Conservation (phyloP, 2,329 filamentous ascomycete genomes). For the Coleophoma eucalyptorum region DNA sequence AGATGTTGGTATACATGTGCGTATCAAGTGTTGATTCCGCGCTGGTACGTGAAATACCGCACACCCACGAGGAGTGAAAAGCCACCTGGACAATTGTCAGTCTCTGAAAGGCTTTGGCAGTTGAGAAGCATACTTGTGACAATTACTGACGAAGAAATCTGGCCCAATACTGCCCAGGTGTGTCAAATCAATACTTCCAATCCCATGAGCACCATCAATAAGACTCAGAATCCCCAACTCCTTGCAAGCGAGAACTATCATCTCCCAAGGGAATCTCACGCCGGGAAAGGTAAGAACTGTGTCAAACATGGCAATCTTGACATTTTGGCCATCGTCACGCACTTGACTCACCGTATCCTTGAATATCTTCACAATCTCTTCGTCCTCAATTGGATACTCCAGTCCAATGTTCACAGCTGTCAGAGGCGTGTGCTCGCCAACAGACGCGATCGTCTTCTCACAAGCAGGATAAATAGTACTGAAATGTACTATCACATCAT, state of each 20-base stretch:
- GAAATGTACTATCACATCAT: constrained; percentile 74
- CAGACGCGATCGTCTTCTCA: constrained; percentile 57
- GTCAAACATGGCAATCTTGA: constrained; percentile 75
- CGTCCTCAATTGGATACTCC: constrained; percentile 66
- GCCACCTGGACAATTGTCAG: constrained; percentile 49
- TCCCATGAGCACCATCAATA: constrained; percentile 79
- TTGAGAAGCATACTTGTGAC: constrained; percentile 70
- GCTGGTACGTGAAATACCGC: constrained; percentile 76
- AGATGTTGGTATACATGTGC: constrained; percentile 73
- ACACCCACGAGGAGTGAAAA: constrained; percentile 75
- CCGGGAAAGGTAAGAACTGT: constrained; percentile 76
- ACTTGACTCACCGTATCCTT: constrained; percentile 48
- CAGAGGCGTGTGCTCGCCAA: constrained; percentile 10
- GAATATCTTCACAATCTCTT: constrained; percentile 60
- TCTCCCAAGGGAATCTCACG: constrained; percentile 73
- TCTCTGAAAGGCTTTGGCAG: neutral
- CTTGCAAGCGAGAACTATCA: constrained; percentile 58
- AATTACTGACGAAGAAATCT: constrained; percentile 86
- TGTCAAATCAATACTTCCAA: constrained; percentile 69
- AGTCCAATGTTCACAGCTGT: constrained; percentile 43
- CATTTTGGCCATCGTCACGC: constrained; percentile 51
- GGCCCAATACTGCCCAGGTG: constrained; percentile 64
- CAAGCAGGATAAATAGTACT: constrained; percentile 75
- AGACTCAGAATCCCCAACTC: constrained; percentile 66
- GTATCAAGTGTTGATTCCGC: constrained; percentile 75